A percentile compares a stretch with the other conserved stretches of the same genome.
These are phyloP conservation scores for Auriscalpium orientale DNA, from an alignment of 768 basidiomycete species.

Conservation along the genomic window DNA sequence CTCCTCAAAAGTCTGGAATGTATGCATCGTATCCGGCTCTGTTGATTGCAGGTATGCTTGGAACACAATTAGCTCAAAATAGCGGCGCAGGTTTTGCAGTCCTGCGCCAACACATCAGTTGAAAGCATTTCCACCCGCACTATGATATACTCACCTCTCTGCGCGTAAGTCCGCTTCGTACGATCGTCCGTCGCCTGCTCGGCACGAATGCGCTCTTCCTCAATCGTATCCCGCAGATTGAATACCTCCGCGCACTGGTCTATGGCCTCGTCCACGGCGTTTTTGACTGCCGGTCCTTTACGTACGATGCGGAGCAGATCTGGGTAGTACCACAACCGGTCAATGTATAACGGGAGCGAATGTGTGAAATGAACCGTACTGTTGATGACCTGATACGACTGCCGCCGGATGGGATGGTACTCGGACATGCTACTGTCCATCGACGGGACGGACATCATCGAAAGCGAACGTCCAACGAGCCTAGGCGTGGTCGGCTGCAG, in stretches of 20 bases:
- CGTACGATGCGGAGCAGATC: conserved; percentile 82
- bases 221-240: conserved; percentile 86
- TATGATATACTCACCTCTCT: conserved; percentile 47
- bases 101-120: conserved; percentile 33
- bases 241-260: conserved; percentile 78
- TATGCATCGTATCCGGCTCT: conserved; percentile 69
- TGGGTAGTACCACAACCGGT: conserved; percentile 19
- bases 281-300: conserved; percentile 81
- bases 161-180: conserved; percentile 55
- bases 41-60: conserved; percentile 83
- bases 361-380: conserved; percentile 39
- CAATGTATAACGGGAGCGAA: conserved; percentile 4
- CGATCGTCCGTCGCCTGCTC: conserved; percentile 71
- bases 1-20: conserved; percentile 69
- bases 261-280: conserved; percentile 78
- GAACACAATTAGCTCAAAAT: conserved; percentile 82
- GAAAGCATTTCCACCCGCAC: background rate
- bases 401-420: conserved; percentile 30
- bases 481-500: conserved; percentile 32
- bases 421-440: conserved; percentile 21
- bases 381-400: conserved; percentile 84
- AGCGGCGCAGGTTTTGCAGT: conserved; percentile 73
- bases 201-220: conserved; percentile 68
- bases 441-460: conserved; percentile 33
- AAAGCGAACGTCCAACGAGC: conserved; percentile 32